phyloP scores from a whole-genome alignment of 225 moss, liverwort and hornwort genomes.

The Polytrichum commune region DNA sequence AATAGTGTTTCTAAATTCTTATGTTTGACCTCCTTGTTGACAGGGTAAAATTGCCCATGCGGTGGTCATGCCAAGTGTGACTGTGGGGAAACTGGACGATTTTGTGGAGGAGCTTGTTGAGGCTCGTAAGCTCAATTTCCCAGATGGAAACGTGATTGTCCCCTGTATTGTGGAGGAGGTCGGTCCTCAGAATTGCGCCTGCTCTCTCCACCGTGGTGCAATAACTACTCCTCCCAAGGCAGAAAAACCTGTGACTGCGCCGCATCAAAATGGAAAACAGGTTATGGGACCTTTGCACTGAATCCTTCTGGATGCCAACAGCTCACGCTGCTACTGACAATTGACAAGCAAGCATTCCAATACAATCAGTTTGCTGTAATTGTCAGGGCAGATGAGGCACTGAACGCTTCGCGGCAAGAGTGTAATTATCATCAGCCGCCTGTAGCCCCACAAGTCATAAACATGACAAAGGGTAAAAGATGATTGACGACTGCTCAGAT shows the following conservation, averaged over 20 bases:
- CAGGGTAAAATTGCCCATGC: constrained; percentile 95
- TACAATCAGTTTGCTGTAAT: neutral
- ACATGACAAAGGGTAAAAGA: neutral
- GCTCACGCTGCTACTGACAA: constrained; percentile 16
- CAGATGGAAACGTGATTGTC: constrained; percentile 58
- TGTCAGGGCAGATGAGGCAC: neutral
- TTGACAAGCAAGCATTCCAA: neutral
- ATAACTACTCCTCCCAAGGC: constrained; percentile 12
- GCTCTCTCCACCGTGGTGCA: constrained; percentile 54
- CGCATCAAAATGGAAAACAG: constrained; percentile 16
- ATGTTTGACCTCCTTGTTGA: neutral
- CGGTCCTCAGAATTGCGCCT: constrained; percentile 83
- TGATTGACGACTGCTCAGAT: no score
- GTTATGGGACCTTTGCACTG: constrained; percentile 27
- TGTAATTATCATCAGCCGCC: neutral
- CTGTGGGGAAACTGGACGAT: constrained; percentile 55
- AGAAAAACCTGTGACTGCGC: constrained; percentile 30
- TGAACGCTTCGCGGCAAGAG: neutral
- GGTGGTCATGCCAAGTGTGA: constrained; percentile 57
- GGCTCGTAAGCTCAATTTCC: constrained; percentile 54
- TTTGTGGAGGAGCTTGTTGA: constrained; percentile 79
- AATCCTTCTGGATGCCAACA: constrained; percentile 14
- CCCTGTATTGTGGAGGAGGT: constrained; percentile 87
- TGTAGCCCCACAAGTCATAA: neutral
- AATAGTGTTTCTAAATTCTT: no score